Base-by-base conservation (phyloP, 177 flowering plant species). In the Vitis hybrid region DNA sequence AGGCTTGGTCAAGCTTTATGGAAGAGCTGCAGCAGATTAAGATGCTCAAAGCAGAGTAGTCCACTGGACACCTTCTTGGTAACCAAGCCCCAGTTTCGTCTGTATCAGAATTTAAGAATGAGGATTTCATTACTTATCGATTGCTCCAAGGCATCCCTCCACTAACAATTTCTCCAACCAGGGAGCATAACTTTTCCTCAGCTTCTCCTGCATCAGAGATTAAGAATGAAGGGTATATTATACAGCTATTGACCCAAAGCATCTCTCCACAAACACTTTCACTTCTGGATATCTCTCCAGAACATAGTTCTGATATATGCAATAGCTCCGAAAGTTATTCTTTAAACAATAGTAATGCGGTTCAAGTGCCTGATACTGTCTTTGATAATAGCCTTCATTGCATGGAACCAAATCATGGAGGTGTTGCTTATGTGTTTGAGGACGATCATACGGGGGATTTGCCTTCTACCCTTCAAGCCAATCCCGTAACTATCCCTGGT, bases 341-440 rank as follows among this genome's bases (percentile, higher is more conserved):
- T 31, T 31, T 14, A 56, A 68, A 73, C 68, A 65, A 59, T 26
- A 15, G 51, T 5, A 49, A 64, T 66, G 70, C 52, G 49, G 63
- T 60, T 58, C 78, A 74, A 60, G 59, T 61, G 67, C 71, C 51
- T 49, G 72, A 74, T 56, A 52, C 57, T 19, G 59, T 51, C 9
- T 51, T 0, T 45, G 29, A 45, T 49, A 64, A 56, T 65, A 45
- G 12, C 18, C 65, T 68, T 45, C 64, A 48, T 16, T 65, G 67
- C 70, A 65, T 11, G 12, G 74, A 62, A 62, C 57, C 3, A 26
- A 61, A 4, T 45, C 15, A n/a, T 67, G 70, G 29, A 58, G 61
- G 26, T 72, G 74, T 21, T 64, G 58, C 57, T 48, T 70, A 61
- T 65, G 33, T 48, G 33, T 59, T 66, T 31, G 72, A 73, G 56